Conservation (phyloP, 441 rosid species). For the Croton setiger region DNA sequence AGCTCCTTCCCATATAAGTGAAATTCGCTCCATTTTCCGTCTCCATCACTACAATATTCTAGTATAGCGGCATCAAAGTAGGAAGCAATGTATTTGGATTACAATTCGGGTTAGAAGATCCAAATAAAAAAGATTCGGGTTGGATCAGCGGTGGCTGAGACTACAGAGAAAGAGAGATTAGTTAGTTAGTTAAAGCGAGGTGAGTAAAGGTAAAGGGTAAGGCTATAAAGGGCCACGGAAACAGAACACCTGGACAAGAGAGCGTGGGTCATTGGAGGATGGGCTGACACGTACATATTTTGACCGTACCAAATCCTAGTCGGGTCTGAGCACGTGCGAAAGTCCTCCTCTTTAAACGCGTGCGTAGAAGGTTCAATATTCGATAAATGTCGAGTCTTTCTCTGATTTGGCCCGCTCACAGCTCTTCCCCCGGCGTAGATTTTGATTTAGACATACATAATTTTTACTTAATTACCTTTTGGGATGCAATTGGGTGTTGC, state of each 20-base stretch:
- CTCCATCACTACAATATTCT: slow-evolving; percentile 27
- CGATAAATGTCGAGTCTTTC: slow-evolving; percentile 3
- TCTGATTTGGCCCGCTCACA: background rate
- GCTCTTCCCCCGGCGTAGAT: background rate
- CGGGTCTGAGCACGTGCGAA: slow-evolving; percentile 41
- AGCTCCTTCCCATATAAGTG: slow-evolving; percentile 46
- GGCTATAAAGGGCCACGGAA: slow-evolving; percentile 12
- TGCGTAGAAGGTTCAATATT: slow-evolving; percentile 32
- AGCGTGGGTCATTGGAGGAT: slow-evolving; percentile 12
- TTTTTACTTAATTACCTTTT: background rate
- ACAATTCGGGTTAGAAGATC: background rate
- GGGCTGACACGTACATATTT: slow-evolving; percentile 35
- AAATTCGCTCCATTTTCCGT: slow-evolving; percentile 31
- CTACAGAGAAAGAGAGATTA: background rate
- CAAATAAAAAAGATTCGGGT: background rate
- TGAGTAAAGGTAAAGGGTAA: background rate
- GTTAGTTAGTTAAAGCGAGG: background rate
- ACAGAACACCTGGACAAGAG: slow-evolving; percentile 27
- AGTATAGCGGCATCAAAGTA: slow-evolving; percentile 26
- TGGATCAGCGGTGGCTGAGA: background rate
- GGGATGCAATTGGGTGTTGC: background rate
- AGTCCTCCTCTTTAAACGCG: slow-evolving; percentile 35
- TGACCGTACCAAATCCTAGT: slow-evolving; percentile 19
- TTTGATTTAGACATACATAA: background rate
- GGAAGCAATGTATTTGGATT: no score